Evolutionary conservation across 441 rosid species (phyloP), one percentile per base, ranked within the genome.

Genomic region (Eutrema salsugineum): DNA sequence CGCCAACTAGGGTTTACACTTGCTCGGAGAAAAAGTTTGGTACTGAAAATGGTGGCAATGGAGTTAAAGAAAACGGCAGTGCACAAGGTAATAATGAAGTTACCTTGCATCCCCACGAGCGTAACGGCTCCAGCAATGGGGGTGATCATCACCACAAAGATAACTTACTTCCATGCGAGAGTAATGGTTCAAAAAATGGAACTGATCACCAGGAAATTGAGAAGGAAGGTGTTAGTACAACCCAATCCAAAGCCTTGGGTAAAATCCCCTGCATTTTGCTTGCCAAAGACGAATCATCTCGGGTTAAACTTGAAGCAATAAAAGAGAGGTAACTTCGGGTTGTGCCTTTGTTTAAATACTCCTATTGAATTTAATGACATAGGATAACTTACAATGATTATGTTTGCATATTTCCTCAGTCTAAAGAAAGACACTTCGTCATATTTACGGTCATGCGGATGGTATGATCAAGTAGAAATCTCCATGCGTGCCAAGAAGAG

Each of bases 401-500:
- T 32, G 19, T 53, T 66, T 50, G 42, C n/a, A 11, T 59, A 16
- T 66, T 77, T 51, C 72, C 50, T 55, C 91, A 95, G 99, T 53
- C 78, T 95, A 72, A 43, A 79, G 82, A 85, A 84, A 65, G 80
- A 91, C 51, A 90, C 95, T 32, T 69, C 74, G 44, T 73, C 84
- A 57, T 78, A 77, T 72, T 76, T 95, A 83, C 85, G 62, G 77
- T 78, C 90, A 9, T 88, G 88, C 42, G 95, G 92, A 55, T 95
- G 97, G 95, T 78, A 65, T 39, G 84, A 83, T 59, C 73, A 91
- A 48, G 92, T 88, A 19, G 77, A 68, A 10, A 64, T 71, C 62
- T 83, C 81, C 77, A 93, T 95, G 98, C 71, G 71, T 56, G 80
- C 76, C 4, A 80, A 86, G 78, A 95, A 87, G 87, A 86, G 87